Base-by-base conservation (phyloP, 2,329 filamentous ascomycete genomes). In the Aotearoamyces nothofagi region DNA sequence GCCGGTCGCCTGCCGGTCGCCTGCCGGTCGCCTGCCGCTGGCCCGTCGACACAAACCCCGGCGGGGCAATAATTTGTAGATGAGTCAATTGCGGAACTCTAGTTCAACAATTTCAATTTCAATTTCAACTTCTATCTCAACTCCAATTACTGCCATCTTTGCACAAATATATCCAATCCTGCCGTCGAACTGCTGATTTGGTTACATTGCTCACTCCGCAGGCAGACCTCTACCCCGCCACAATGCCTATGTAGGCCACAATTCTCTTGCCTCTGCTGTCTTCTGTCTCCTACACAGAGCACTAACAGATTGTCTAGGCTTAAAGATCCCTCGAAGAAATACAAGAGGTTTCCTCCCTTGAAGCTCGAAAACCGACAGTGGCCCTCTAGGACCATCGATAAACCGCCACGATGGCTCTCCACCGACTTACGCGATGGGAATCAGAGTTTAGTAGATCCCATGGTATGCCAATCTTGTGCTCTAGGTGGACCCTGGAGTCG, bases 351-450 rank as follows among this genome's bases (percentile, higher is more conserved):
- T 52, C 61, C 63, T 43, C 70, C 73, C 35, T 46, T 79, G 31
- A 55, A 62, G 37, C 53, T 66, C 24, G 56, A 58, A n/a, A 56
- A 64, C 41, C 54, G 61, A 37, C 56, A 61, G 47, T 51, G 49
- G 49, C 49, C 49, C 5, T 39, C 38, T n/a, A 51, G 49, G 29
- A 50, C 44, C 15, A 78, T 94, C 45, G 70, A 81, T 46, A 90
- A 86, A 58, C 69, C 86, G 27, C 86, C 84, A 19, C 68, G 87
- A 46, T 96, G 86, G 86, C 71, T 94, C 49, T 78, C 80, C 24
- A 92, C 83, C 22, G 80, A 90, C 52, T 59, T 92, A 45, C 66
- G 87, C 47, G 87, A 96, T 62, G 87, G 86, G 33, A 94, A 94
- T 63, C 87, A 96, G 61, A 86, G 78, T 54, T 63, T 93, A 54